These are phyloP conservation scores for Aureobasidium vineae DNA, from an alignment of 2,329 filamentous ascomycete genomes.

Conservation along the genomic window DNA sequence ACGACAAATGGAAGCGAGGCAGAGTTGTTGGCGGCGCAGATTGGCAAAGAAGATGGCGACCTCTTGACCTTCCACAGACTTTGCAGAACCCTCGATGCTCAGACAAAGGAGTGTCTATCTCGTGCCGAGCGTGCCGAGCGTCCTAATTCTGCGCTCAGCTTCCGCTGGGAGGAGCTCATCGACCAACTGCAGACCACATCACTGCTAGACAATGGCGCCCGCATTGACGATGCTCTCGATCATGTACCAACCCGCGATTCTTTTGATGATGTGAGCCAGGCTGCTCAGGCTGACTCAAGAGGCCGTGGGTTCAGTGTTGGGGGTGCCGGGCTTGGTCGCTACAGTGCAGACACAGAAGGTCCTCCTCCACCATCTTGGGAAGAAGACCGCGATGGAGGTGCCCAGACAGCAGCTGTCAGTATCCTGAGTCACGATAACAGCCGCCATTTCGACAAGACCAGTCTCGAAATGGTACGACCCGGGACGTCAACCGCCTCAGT, in stretches of 20 bases:
- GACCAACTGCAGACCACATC: slow-evolving; percentile 43
- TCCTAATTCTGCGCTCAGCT: slow-evolving; percentile 48
- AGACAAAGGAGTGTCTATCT: slow-evolving; percentile 52
- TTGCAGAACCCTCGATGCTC: slow-evolving; percentile 48
- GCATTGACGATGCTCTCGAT: slow-evolving; percentile 36
- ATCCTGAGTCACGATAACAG: slow-evolving; percentile 23
- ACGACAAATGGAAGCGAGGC: slow-evolving; percentile 28
- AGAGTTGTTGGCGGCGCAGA: slow-evolving; percentile 7
- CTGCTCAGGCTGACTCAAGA: background rate
- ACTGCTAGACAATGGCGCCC: slow-evolving; percentile 33
- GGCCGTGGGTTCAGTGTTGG: slow-evolving; percentile 17
- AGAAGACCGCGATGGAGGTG: slow-evolving; percentile 28
- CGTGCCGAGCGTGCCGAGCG: slow-evolving; percentile 54
- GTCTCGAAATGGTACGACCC: slow-evolving; percentile 2
- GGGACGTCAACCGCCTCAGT: slow-evolving; percentile 6
- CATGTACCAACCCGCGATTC: slow-evolving; percentile 22
- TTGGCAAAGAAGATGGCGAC: slow-evolving; percentile 44
- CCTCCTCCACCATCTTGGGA: slow-evolving; percentile 25
- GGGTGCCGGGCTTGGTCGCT: background rate
- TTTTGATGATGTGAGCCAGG: slow-evolving; percentile 27
- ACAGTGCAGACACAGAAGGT: slow-evolving; percentile 8
- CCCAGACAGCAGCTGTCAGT: slow-evolving; percentile 28
- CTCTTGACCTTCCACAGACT: slow-evolving; percentile 51
- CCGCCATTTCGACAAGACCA: slow-evolving; percentile 11
- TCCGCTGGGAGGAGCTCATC: slow-evolving; percentile 55